A percentile compares a stretch with the other conserved stretches of the same genome.
Evolutionary conservation across 345 rosid species (phyloP).

Genomic region (Populus deltoides): DNA sequence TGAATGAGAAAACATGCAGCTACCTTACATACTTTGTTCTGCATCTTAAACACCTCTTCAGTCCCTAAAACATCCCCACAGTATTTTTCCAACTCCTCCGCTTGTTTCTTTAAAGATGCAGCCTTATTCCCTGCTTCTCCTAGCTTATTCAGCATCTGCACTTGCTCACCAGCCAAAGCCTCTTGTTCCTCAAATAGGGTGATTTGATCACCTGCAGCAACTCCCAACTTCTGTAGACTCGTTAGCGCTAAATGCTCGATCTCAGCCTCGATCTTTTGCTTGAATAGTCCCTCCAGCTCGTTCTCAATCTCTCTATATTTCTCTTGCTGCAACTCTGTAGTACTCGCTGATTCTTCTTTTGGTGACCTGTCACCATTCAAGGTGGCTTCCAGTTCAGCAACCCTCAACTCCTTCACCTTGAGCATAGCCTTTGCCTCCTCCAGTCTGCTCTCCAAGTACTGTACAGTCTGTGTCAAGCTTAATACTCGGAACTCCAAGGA

Average conservation of each 20-base stretch:
- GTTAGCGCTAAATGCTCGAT: constrained; percentile 54
- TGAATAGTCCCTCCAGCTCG: constrained; percentile 56
- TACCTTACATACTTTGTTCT: constrained; percentile 44
- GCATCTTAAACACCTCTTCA: constrained; percentile 51
- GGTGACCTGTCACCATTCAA: constrained; percentile 22
- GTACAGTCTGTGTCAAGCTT: constrained; percentile 46
- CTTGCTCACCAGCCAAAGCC: constrained; percentile 41
- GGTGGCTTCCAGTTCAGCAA: constrained; percentile 54
- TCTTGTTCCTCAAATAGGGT: constrained; percentile 42
- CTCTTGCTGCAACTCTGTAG: constrained; percentile 32
- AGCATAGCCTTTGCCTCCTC: constrained; percentile 46
- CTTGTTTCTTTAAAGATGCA: constrained; percentile 43
- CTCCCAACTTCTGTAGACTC: constrained; percentile 42
- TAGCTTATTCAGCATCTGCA: constrained; percentile 35
- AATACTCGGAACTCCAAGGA: constrained; percentile 42
- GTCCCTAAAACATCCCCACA: constrained; percentile 38
- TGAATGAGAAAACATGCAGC: constrained; percentile 50
- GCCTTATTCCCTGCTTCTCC: constrained; percentile 52
- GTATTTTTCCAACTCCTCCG: constrained; percentile 47
- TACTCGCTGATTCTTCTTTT: constrained; percentile 38
- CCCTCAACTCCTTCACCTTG: constrained; percentile 43
- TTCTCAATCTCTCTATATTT: constrained; percentile 41
- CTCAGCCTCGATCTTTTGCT: constrained; percentile 78
- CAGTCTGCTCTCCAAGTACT: constrained; percentile 44
- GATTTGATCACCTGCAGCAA: constrained; percentile 27